These are phyloP conservation scores for Starmerella bacillaris DNA, from an alignment of 805 yeast genomes.

Conservation along the genomic window DNA sequence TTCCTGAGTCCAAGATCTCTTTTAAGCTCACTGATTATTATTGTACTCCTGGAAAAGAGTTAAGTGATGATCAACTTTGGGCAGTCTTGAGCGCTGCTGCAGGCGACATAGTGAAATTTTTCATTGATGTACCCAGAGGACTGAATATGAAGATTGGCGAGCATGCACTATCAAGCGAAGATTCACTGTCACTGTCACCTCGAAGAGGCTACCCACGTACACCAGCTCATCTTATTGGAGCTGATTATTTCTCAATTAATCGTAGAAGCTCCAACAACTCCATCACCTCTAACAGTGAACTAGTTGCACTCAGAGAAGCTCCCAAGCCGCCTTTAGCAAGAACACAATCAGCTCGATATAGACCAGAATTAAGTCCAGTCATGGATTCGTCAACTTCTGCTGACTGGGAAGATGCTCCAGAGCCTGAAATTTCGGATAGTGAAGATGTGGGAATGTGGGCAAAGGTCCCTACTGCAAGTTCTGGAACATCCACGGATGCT, in stretches of 20 bases:
- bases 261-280: not conserved
- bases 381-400: slow-evolving; percentile 3
- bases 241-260: slow-evolving; percentile 13
- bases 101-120: slow-evolving; percentile 18
- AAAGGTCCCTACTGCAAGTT: slow-evolving; percentile 22
- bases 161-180: not conserved
- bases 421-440: slow-evolving; percentile 18
- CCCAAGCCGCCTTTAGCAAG: slow-evolving; percentile 27
- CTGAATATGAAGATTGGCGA: not conserved
- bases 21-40: slow-evolving; percentile 56
- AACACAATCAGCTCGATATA: slow-evolving; percentile 15
- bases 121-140: not conserved
- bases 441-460: slow-evolving; percentile 47
- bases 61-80: slow-evolving; percentile 19
- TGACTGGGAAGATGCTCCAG: slow-evolving; percentile 57
- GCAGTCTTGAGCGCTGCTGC: slow-evolving; percentile 16
- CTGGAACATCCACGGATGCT: no score
- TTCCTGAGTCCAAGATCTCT: slow-evolving; percentile 15
- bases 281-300: slow-evolving; percentile 7
- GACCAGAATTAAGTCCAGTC: slow-evolving; percentile 19
- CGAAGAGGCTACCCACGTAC: slow-evolving; percentile 39
- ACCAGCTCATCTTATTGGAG: slow-evolving; percentile 40
- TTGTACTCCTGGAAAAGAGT: slow-evolving; percentile 25
- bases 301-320: slow-evolving; percentile 48
- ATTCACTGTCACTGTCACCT: not conserved